Conservation (phyloP, 1,284 basidiomycete species). For the Abortiporus biennis region DNA sequence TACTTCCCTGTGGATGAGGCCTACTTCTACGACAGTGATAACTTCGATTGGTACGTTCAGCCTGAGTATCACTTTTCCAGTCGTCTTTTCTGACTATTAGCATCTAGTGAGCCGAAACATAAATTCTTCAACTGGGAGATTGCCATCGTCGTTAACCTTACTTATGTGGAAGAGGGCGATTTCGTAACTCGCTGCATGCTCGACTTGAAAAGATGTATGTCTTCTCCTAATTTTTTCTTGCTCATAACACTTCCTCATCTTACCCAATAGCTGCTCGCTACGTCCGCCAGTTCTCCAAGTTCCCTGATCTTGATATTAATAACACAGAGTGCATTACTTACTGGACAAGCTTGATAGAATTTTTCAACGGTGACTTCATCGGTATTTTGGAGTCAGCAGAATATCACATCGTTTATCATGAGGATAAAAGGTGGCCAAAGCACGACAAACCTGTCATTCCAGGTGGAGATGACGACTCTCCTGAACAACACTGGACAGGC, state of each 20-base stretch:
- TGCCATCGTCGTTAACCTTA: conserved; percentile 23
- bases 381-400: conserved; percentile 20
- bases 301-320: conserved; percentile 16
- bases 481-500: conserved; percentile 1
- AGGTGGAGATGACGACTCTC: conserved; percentile 5
- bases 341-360: conserved; percentile 19
- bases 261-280: conserved; percentile 20
- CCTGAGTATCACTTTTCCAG: neutral
- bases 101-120: conserved; percentile 7
- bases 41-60: conserved; percentile 18
- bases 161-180: conserved; percentile 16
- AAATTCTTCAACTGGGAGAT: conserved; percentile 23
- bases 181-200: conserved; percentile 19
- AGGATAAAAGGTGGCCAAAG: conserved; percentile 17
- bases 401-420: conserved; percentile 23
- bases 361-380: conserved; percentile 24
- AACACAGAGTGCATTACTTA: conserved; percentile 15
- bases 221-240: neutral
- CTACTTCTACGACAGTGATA: conserved; percentile 18
- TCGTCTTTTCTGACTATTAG: neutral
- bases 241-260: neutral
- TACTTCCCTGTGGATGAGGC: conserved; percentile 24
- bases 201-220: conserved; percentile 22
- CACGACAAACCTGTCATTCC: neutral
- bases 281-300: conserved; percentile 21